Percentiles rank a stretch among this genome's conserved stretches.
These are phyloP conservation scores for Termitomyces bulborhizus DNA, from an alignment of 768 basidiomycete species.

Conservation along the genomic window DNA sequence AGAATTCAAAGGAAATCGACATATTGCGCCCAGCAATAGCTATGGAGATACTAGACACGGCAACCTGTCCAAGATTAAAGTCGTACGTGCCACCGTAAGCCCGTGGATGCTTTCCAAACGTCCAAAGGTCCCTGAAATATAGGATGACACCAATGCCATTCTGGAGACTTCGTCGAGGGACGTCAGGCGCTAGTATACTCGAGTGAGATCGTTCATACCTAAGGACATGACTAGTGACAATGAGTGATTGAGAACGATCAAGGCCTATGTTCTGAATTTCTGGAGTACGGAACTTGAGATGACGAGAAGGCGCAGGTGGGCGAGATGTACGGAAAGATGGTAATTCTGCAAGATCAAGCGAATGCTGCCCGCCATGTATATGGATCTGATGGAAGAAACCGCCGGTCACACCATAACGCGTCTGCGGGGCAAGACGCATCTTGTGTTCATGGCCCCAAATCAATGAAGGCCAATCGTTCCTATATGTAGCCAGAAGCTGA, in stretches of 20 bases:
- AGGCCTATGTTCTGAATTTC: conserved; percentile 38
- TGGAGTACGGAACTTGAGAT: conserved; percentile 37
- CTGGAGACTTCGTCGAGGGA: conserved; percentile 21
- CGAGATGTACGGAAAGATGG: conserved; percentile 42
- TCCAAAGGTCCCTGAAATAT: conserved; percentile 50
- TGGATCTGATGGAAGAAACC: conserved; percentile 40
- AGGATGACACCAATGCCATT: conserved; percentile 38
- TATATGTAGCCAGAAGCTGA: conserved; percentile 38
- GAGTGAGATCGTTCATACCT: conserved; percentile 22
- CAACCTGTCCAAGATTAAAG: conserved; percentile 30
- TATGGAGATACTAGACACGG: conserved; percentile 29
- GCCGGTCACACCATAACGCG: conserved; percentile 35
- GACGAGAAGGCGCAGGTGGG: conserved; percentile 36
- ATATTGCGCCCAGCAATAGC: conserved; percentile 38
- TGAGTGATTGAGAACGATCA: conserved; percentile 38
- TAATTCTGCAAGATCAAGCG: conserved; percentile 40
- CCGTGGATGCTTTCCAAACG: conserved; percentile 47
- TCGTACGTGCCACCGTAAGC: conserved; percentile 36
- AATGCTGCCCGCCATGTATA: conserved; percentile 31
- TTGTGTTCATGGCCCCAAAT: conserved; percentile 43
- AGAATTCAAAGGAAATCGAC: conserved; percentile 35
- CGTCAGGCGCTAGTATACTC: background rate
- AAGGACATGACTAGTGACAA: conserved; percentile 36
- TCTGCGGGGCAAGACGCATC: conserved; percentile 30
- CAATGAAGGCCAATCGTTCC: conserved; percentile 42